phyloP scores from a whole-genome alignment of 768 basidiomycete species.

The Dentipellis fragilis region DNA sequence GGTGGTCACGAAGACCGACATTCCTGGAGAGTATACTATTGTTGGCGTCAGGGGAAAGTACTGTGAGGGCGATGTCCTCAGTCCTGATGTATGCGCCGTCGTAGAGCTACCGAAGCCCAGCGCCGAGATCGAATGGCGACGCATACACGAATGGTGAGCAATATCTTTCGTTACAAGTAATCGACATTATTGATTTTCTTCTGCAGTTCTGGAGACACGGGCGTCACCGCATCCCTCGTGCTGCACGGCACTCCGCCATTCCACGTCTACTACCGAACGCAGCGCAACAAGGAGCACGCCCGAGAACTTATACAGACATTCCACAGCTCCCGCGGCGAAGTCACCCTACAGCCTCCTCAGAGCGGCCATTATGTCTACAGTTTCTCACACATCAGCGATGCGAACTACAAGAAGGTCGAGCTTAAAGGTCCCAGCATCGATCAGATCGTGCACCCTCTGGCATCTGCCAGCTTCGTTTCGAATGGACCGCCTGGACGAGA shows the following conservation, averaged over 20 bases:
- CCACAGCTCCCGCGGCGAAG: conserved; percentile 62
- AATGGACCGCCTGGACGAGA: conserved; percentile 30
- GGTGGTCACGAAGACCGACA: conserved; percentile 37
- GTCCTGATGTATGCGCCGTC: conserved; percentile 73
- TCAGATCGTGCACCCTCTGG: conserved; percentile 84
- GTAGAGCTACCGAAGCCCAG: conserved; percentile 66
- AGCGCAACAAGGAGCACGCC: conserved; percentile 57
- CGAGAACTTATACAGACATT: conserved; percentile 53
- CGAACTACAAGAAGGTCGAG: conserved; percentile 69
- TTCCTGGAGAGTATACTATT: conserved; percentile 75
- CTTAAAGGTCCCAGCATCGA: conserved; percentile 72
- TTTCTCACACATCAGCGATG: conserved; percentile 72
- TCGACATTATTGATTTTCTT: neutral
- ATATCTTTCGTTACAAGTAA: neutral
- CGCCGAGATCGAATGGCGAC: conserved; percentile 82
- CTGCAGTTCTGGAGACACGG: conserved; percentile 78
- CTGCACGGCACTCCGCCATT: conserved; percentile 88
- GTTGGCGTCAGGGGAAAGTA: conserved; percentile 62
- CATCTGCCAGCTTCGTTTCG: conserved; percentile 63
- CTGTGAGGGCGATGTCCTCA: conserved; percentile 76
- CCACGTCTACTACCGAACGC: conserved; percentile 66
- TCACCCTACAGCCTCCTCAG: conserved; percentile 77
- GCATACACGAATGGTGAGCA: conserved; percentile 80
- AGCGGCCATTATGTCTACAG: conserved; percentile 86
- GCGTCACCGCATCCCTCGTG: conserved; percentile 78